Base-by-base conservation (phyloP, 1,139 yeast species). In the Hyphopichia wangnamkhiaoensis region DNA sequence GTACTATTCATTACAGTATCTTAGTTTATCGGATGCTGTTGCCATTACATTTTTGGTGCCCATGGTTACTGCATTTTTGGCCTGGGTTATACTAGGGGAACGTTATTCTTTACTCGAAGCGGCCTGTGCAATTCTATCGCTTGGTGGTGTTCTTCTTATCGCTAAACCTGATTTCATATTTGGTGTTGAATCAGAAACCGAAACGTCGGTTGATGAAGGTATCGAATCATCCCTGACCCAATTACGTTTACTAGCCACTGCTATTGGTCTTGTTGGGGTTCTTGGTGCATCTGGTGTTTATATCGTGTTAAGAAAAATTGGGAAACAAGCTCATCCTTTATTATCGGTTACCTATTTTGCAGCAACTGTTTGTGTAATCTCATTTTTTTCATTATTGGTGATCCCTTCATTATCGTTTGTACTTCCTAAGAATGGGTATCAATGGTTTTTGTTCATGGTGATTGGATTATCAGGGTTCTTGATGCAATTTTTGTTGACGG, bases 1-100 rank as follows among this genome's bases (percentile, higher is more conserved):
- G 54, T 89, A 88, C 58, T 87, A 73, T 57, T 80, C 95, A 2
- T 67, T 90, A 46, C 75, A 81, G 61, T 87, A 85, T 57, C 69
- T 90, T 35, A 79, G 88, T 40, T 73, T 87, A n/a, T 80, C 89
- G 35, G 78, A 72, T 51, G 89, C 95, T 0, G 84, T 87, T 1
- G 84, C 88, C 13, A 82, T 90, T 40, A 81, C 94, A 1, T 90
- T 89, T 50, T 63, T 90, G 48, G 72, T 82, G 0, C 97, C 97
- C 0, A 75, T 87, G 46, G 75, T 84, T 18, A 85, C 96, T 0
- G 88, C 90, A 0, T 65, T 88, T 28, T 61, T 84, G 41, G 96
- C 96, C 0, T 82, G 82, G 74, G 50, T 79, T 2, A 56, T 84
- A 9, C 63, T 90, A 26, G 73, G 77, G 28, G 96, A 90, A 54